A percentile compares a stretch with the other conserved stretches of the same genome.
Conservation (phyloP, 2,329 filamentous ascomycete genomes). For the Chrysoporthe austroafricana region DNA sequence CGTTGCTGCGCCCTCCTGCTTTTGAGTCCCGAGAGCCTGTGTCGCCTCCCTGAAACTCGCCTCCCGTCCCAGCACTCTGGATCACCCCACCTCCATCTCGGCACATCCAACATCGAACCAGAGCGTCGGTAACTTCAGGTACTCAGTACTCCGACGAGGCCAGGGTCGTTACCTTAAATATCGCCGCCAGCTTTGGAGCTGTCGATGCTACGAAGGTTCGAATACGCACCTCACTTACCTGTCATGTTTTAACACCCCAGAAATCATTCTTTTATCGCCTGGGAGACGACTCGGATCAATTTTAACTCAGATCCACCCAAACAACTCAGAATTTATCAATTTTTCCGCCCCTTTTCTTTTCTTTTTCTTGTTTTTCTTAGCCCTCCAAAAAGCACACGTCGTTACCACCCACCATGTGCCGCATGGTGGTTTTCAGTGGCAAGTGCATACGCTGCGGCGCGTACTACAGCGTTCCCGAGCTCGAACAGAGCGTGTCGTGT, state of each 20-base stretch:
- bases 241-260: neutral
- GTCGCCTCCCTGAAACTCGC: constrained; percentile 14
- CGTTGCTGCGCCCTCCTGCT: neutral
- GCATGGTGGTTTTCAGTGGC: constrained; percentile 49
- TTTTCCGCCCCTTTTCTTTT: too few relatives aligned
- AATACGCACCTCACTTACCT: neutral
- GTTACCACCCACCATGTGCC: constrained; percentile 45
- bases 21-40: neutral
- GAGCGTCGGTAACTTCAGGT: constrained; percentile 19
- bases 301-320: neutral
- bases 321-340: neutral
- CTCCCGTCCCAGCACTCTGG: constrained; percentile 24
- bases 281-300: neutral
- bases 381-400: neutral
- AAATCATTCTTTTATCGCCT: too few relatives aligned
- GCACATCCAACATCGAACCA: constrained; percentile 24
- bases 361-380: too few relatives aligned
- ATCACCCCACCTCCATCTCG: constrained; percentile 27
- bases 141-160: neutral
- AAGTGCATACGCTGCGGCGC: constrained; percentile 48
- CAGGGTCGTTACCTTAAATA: neutral
- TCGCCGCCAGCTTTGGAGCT: neutral
- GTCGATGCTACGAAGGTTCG: neutral
- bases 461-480: constrained; percentile 47
- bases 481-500: constrained; percentile 51